Conservation (phyloP, 164 flowering plant species). For the Piper betle region DNA sequence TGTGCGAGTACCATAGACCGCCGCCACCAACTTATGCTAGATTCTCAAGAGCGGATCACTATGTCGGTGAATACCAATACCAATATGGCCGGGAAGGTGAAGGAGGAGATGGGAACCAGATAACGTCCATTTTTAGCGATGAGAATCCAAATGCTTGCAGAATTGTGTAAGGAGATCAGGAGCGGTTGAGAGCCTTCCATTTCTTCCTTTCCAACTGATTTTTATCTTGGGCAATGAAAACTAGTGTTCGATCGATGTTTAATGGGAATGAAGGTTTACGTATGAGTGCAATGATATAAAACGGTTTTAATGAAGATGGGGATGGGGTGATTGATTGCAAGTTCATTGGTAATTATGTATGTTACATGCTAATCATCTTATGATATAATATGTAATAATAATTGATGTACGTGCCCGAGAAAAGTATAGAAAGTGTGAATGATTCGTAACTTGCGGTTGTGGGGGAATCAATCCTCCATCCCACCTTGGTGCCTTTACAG, state of each 20-base stretch:
- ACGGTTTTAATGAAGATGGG: neutral
- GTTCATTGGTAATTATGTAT: neutral
- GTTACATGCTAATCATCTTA: too few species aligned
- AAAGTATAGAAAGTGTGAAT: neutral
- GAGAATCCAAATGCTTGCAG: conserved; percentile 93
- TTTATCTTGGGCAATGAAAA: neutral
- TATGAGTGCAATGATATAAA: neutral
- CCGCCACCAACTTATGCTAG: conserved; percentile 23
- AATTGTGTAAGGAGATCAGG: conserved; percentile 15
- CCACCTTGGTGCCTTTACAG: conserved; percentile 8
- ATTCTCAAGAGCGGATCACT: conserved; percentile 24
- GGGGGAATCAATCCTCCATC: conserved; percentile 30
- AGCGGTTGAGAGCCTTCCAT: neutral
- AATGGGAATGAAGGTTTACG: neutral
- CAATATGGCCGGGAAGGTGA: conserved; percentile 12
- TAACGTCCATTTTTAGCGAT: conserved; percentile 75
- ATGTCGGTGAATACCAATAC: conserved; percentile 23
- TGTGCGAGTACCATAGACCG: conserved; percentile 25
- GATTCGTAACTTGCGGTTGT: conserved; percentile 3
- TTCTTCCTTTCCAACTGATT: neutral
- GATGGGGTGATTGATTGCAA: too few species aligned
- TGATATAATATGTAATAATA: too few species aligned
- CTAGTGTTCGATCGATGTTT: neutral
- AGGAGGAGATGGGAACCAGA: conserved; percentile 31
- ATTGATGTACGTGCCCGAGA: too few species aligned